Conservation (phyloP, 345 rosid genomes). For the Clausena lansium region DNA sequence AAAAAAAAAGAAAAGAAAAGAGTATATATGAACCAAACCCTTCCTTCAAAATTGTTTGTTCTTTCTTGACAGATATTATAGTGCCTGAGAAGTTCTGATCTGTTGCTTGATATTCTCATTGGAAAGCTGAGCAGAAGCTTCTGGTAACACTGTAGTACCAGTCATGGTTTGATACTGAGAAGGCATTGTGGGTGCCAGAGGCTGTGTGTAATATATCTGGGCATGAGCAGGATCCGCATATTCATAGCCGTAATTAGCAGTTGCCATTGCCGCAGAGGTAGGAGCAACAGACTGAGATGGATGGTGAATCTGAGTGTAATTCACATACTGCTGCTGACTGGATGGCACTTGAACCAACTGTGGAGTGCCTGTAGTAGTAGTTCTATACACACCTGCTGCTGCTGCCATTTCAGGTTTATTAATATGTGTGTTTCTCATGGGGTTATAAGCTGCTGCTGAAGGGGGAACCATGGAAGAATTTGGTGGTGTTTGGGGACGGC, state of each 20-base stretch:
- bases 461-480: constrained; percentile 54
- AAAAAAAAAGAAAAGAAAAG: background rate
- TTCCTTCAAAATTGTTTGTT: constrained; percentile 70
- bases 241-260: constrained; percentile 63
- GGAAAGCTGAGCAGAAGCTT: constrained; percentile 49
- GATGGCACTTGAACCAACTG: constrained; percentile 71
- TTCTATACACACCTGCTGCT: constrained; percentile 53
- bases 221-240: constrained; percentile 58
- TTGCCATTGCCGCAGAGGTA: constrained; percentile 43
- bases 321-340: constrained; percentile 67
- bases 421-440: constrained; percentile 52
- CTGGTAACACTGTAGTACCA: constrained; percentile 45
- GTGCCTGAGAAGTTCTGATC: constrained; percentile 65
- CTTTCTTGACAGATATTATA: constrained; percentile 31
- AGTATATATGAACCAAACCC: constrained; percentile 42
- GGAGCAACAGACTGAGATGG: constrained; percentile 74
- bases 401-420: constrained; percentile 69
- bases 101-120: constrained; percentile 58
- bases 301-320: constrained; percentile 77
- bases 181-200: constrained; percentile 54
- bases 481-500: constrained; percentile 55
- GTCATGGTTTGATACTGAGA: constrained; percentile 91
- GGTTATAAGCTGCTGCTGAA: constrained; percentile 50
- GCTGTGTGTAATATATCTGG: constrained; percentile 82
- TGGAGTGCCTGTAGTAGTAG: constrained; percentile 46